Base-by-base conservation (phyloP, 805 yeast species). In the Candida nanaspora region DNA sequence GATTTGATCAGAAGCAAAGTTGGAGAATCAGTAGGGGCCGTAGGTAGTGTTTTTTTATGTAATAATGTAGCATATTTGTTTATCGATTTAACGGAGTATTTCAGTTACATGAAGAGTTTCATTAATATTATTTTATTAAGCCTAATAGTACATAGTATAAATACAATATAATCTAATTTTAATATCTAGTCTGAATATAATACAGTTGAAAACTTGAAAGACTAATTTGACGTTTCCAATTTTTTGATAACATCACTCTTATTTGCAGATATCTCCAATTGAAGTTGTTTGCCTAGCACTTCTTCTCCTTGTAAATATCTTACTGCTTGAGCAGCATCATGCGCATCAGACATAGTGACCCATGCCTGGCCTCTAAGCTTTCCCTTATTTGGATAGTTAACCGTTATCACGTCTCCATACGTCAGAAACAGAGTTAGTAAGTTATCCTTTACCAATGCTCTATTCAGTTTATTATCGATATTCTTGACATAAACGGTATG, bases 1-100 rank as follows among this genome's bases (percentile, higher is more conserved):
- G 74, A 44, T 76, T 68, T 49, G 73, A 80, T 7, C 73, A 69
- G 39, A 74, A 72, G 46, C 84, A 78, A 48, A 76, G 81, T 46
- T 88, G 96, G 96, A 70, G 95, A 43, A 60, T 87, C 41, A 80
- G 85, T 52, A 57, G 49, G 55, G 62, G 66, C 6, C 50, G 64
- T 36, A 45, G 59, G 32, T 60, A 25, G 22, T 2, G 15, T 9
- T 23, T n/a, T n/a, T n/a, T n/a, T n/a, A n/a, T n/a, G n/a, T n/a
- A n/a, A n/a, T n/a, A n/a, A n/a, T n/a, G n/a, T n/a, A n/a, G n/a
- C n/a, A n/a, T n/a, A n/a, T n/a, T n/a, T n/a, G n/a, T n/a, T n/a
- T n/a, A n/a, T n/a, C n/a, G n/a, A n/a, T n/a, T n/a, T n/a, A n/a
- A n/a, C n/a, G n/a, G n/a, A n/a, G n/a, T n/a, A n/a, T n/a, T n/a